A percentile compares a stretch with the other conserved stretches of the same genome.
Evolutionary conservation across 805 yeast genomes (phyloP).

Genomic region (Schwanniomyces sp.): DNA sequence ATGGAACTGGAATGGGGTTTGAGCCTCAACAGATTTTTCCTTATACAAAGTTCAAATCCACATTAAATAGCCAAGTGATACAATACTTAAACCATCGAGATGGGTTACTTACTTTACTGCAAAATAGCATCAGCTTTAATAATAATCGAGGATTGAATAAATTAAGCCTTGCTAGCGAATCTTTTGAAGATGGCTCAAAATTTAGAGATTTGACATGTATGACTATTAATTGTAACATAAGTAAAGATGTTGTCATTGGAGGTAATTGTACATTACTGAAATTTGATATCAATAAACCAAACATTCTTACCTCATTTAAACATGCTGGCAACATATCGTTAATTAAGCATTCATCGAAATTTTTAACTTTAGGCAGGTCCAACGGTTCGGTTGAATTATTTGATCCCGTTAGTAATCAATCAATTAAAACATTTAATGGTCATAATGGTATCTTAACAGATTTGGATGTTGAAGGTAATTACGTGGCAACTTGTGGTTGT

Average conservation of each 20-base stretch:
- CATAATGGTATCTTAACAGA: slow-evolving; percentile 64
- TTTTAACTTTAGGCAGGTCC: slow-evolving; percentile 56
- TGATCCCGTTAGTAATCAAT: slow-evolving; percentile 50
- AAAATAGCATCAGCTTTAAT: slow-evolving; percentile 29
- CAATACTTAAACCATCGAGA: slow-evolving; percentile 30
- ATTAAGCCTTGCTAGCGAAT: slow-evolving; percentile 11
- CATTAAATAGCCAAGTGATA: slow-evolving; percentile 22
- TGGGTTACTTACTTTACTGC: slow-evolving; percentile 35
- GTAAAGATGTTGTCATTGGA: slow-evolving; percentile 30
- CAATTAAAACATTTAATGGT: slow-evolving; percentile 55
- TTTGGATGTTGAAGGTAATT: slow-evolving; percentile 63
- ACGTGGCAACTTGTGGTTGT: slow-evolving; percentile 79
- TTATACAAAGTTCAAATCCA: slow-evolving; percentile 35
- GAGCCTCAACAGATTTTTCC: slow-evolving; percentile 25
- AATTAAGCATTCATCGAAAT: slow-evolving; percentile 46
- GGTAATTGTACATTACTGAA: slow-evolving; percentile 23
- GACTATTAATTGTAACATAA: slow-evolving; percentile 29
- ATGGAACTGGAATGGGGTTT: slow-evolving; percentile 16
- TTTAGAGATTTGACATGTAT: slow-evolving; percentile 28
- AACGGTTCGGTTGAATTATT: slow-evolving; percentile 64
- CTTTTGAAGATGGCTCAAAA: slow-evolving; percentile 11
- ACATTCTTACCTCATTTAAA: slow-evolving; percentile 19
- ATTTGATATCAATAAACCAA: slow-evolving; percentile 34
- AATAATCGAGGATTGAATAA: slow-evolving; percentile 33
- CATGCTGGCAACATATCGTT: slow-evolving; percentile 47